A percentile compares a stretch with the other conserved stretches of the same genome.
Conservation (phyloP, 2,329 filamentous ascomycete genomes). For the Cordyceps tenuipes region DNA sequence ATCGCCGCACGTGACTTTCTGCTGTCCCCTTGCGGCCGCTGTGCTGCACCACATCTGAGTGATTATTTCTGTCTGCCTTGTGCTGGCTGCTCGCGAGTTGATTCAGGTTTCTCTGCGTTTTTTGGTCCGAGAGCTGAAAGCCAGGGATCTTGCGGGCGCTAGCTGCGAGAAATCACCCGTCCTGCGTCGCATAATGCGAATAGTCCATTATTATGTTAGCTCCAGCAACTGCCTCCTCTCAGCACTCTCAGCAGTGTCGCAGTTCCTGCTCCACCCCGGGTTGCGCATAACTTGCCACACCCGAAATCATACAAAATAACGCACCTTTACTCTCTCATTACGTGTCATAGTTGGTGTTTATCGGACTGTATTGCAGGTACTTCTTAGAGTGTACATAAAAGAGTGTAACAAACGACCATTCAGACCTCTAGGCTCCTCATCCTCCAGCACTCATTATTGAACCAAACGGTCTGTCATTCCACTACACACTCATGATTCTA, state of each 20-base stretch:
- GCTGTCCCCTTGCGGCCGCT: background rate
- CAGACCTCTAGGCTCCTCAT: background rate
- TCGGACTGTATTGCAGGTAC: constrained; percentile 6
- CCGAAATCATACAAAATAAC: background rate
- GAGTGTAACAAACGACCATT: background rate
- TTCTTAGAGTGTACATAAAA: constrained; percentile 8
- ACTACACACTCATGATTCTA: background rate
- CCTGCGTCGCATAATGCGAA: background rate
- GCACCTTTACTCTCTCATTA: background rate
- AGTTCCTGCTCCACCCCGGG: background rate
- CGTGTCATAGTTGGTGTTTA: background rate
- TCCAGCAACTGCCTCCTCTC: background rate
- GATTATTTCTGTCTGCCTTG: background rate
- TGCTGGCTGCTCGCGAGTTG: no score
- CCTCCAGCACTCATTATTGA: background rate
- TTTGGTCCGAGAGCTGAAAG: no score
- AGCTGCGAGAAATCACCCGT: background rate
- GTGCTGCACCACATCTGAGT: background rate
- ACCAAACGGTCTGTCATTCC: background rate
- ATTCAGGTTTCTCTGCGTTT: background rate
- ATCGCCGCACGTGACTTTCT: constrained; percentile 24
- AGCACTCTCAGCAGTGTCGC: background rate
- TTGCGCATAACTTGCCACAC: background rate
- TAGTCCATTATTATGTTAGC: background rate
- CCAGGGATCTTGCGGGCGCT: background rate